Evolutionary conservation across 805 yeast genomes (phyloP).

Genomic region (Barnettozyma sucrosica): DNA sequence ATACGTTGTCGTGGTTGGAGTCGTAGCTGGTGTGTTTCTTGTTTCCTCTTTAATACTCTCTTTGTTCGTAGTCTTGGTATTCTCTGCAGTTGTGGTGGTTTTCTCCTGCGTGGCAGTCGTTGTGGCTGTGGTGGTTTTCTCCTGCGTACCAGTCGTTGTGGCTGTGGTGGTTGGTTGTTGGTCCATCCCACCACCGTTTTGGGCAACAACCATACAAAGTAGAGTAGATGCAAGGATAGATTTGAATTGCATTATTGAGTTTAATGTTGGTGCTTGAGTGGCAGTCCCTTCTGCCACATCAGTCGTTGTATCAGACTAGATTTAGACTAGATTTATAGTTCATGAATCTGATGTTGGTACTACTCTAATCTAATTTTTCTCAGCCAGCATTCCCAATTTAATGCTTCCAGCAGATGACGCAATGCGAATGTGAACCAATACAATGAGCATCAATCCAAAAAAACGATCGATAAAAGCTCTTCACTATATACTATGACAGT

Average conservation of each 20-base stretch:
- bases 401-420: not conserved
- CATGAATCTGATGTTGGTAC: not conserved
- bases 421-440: not conserved
- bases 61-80: not conserved
- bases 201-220: constrained; percentile 2
- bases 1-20: not conserved
- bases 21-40: not conserved
- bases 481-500: too few relatives aligned
- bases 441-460: not conserved
- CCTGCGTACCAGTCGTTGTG: not conserved
- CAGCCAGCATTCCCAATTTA: not conserved
- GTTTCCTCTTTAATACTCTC: not conserved
- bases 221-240: constrained; percentile 5
- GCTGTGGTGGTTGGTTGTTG: constrained; percentile 1
- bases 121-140: not conserved
- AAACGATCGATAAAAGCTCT: not conserved
- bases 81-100: not conserved
- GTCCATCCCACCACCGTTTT: constrained; percentile 6
- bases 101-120: not conserved
- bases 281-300: too few relatives aligned
- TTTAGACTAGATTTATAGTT: too few relatives aligned
- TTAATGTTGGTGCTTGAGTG: not conserved
- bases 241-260: constrained; percentile 1
- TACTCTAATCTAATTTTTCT: not conserved
- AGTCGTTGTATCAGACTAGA: too few relatives aligned